A percentile compares a stretch with the other conserved stretches of the same genome.
These are phyloP conservation scores for Fusarium circinatum DNA, from an alignment of 2,329 filamentous ascomycete genomes.

Conservation along the genomic window DNA sequence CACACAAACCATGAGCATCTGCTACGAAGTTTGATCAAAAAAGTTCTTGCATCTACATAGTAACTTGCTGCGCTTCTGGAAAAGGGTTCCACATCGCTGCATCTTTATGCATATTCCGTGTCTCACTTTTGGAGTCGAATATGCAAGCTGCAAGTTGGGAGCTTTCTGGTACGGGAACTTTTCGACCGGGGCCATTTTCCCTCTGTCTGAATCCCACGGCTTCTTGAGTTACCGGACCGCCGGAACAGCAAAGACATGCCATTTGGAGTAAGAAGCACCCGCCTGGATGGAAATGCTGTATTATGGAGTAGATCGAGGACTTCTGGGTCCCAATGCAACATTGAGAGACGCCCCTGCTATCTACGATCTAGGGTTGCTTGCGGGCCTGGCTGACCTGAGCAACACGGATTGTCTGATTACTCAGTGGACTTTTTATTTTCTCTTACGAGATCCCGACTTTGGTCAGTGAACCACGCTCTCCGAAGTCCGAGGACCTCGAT, in stretches of 20 bases:
- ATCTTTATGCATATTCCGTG: constrained; percentile 18
- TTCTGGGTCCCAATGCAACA: constrained; percentile 14
- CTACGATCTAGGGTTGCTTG: not conserved
- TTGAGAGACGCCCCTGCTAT: not conserved
- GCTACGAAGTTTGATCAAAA: constrained; percentile 4
- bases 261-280: not conserved
- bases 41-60: not conserved
- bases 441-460: not conserved
- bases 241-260: constrained; percentile 6
- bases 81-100: constrained; percentile 20
- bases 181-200: constrained; percentile 13
- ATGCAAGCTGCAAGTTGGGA: constrained; percentile 30
- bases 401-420: not conserved
- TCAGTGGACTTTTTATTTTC: not conserved
- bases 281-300: not conserved
- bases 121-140: constrained; percentile 9
- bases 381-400: not conserved
- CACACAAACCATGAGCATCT: not conserved
- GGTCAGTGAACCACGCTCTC: not conserved
- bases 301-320: not conserved
- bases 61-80: constrained; percentile 7
- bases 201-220: not conserved
- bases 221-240: constrained; percentile 18
- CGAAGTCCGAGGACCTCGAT: not conserved
- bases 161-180: constrained; percentile 17